Evolutionary conservation across 2,329 filamentous ascomycete species (phyloP).

Genomic region (Samsoniella hepiali): DNA sequence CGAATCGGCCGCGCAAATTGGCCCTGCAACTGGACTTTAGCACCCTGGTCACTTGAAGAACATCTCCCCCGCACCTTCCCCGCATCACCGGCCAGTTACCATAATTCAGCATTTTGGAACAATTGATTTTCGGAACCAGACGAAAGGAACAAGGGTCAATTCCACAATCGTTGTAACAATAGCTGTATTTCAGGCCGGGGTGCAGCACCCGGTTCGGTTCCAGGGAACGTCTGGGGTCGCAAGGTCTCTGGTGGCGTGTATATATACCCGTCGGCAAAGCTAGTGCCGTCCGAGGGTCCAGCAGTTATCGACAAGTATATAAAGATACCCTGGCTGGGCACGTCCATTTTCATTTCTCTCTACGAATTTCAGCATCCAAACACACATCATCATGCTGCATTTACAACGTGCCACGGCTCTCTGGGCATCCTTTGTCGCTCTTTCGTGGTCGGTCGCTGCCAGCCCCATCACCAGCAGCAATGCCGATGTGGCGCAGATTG

Average conservation of each 20-base stretch:
- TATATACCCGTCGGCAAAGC: slow-evolving; percentile 3
- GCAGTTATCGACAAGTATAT: neutral
- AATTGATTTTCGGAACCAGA: neutral
- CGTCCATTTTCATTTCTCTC: neutral
- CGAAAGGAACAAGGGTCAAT: neutral
- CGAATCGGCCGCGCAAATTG: neutral
- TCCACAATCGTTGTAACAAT: slow-evolving; percentile 5
- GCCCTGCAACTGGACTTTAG: no score
- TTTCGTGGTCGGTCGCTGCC: slow-evolving; percentile 1
- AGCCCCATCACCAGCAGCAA: neutral
- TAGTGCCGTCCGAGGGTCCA: neutral
- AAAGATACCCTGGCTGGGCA: neutral
- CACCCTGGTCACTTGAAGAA: neutral
- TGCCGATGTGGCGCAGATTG: neutral
- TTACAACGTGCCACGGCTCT: neutral
- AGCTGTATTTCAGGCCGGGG: neutral
- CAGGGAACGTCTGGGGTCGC: neutral
- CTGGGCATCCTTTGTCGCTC: neutral
- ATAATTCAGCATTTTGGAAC: no score
- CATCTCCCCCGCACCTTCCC: neutral
- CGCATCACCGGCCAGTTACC: neutral
- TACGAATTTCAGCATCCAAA: neutral
- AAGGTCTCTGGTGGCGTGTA: neutral
- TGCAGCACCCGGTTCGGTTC: neutral
- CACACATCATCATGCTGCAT: neutral